Evolutionary conservation across 108 stramenopile genomes (phyloP), one percentile per base, ranked within the genome.

Genomic region (Nitzschia inconspicua): DNA sequence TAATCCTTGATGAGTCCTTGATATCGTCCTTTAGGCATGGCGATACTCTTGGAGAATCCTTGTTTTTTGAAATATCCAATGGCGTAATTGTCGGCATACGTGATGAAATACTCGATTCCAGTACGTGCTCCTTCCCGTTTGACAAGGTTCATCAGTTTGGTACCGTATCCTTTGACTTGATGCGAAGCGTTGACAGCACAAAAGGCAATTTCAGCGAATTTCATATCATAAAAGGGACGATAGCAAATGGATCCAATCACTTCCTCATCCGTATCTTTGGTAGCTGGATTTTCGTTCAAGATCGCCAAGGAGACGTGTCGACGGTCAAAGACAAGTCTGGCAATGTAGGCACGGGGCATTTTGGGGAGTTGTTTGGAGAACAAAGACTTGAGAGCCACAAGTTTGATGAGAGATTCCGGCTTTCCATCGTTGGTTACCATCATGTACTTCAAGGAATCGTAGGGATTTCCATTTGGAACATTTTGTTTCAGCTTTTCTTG

Each of bases 41-140:
- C 57, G 20, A 95, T 77, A 49, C 47, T 72, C 68, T 89, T 94
- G 52, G 89, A 78, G 70, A 97, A 96, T 7, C 97, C 98, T 68
- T 98, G 98, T 66, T 99, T 99, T 37, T 93, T 89, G 62, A 98
- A 98, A 68, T 99, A 98, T 6, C 97, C 97, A 55, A 95, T 96
- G 31, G 97, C 98, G 57, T 93, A 97, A 66, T 99, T 98, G 74
- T 99, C 98, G 0, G 99, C 99, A 70, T 97, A 99, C 2, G 99
- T 99, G 48, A 98, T 96, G 50, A 98, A 95, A 63, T 98, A 95
- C 48, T 90, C 91, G 27, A 98, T 78, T 47, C 93, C 95, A 29
- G 84, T 84, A 5, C 61, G 53, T 10, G 89, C 83, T 0, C 79
- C 96, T 48, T 91, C 84, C 65, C 80, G 70, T 80, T 99, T 99